These are phyloP conservation scores for Hibiscus mutabilis DNA, from an alignment of 345 rosid genomes.

Conservation along the genomic window DNA sequence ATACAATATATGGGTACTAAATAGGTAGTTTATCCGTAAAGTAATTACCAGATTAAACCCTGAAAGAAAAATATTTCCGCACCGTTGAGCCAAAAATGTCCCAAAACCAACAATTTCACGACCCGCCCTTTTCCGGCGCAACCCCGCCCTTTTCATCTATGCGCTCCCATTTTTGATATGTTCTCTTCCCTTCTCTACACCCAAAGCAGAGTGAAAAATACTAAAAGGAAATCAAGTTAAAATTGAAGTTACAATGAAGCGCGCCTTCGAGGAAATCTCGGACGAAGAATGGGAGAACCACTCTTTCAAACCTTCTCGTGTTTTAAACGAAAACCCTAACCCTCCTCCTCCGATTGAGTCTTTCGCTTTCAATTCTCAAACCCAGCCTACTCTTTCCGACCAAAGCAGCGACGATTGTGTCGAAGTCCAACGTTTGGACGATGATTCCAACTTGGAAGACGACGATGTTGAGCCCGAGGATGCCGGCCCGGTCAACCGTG, in stretches of 20 bases:
- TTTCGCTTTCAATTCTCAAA: constrained; percentile 42
- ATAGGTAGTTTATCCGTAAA: too few relatives aligned
- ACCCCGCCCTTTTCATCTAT: not conserved
- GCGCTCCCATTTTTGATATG: not conserved
- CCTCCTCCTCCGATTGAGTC: constrained; percentile 69
- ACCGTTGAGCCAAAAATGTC: not conserved
- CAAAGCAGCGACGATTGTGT: constrained; percentile 42
- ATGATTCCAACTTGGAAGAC: constrained; percentile 27
- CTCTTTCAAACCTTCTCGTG: constrained; percentile 75
- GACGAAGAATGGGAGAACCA: constrained; percentile 84
- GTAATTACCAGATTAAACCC: too few relatives aligned
- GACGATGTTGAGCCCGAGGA: constrained; percentile 37
- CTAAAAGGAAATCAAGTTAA: not conserved
- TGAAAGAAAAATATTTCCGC: too few relatives aligned
- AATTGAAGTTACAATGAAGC: constrained; percentile 39
- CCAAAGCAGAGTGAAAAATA: not conserved
- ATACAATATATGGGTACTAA: too few relatives aligned
- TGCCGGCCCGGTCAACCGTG: constrained; percentile 39
- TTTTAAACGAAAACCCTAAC: constrained; percentile 39
- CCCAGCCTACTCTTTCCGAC: constrained; percentile 9
- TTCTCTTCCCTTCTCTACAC: not conserved
- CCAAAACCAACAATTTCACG: not conserved
- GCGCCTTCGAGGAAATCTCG: constrained; percentile 72
- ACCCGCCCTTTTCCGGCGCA: not conserved
- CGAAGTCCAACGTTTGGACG: constrained; percentile 27